Evolutionary conservation across 768 basidiomycete species (phyloP), one percentile per base, ranked within the genome.

Genomic region (Steccherinum ochraceum): DNA sequence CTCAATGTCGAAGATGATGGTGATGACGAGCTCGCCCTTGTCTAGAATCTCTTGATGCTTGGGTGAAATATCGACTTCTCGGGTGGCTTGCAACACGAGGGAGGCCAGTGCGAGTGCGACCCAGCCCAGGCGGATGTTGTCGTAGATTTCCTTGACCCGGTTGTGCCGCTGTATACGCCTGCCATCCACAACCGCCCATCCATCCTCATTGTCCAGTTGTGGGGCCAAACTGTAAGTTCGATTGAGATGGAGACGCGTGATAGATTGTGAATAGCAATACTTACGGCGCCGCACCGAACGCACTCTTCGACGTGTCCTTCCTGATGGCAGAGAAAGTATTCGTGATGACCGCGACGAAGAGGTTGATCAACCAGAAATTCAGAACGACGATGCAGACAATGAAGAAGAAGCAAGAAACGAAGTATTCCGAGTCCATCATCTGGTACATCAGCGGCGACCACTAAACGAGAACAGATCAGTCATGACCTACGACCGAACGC

Each of bases 271-370:
- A 54, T 49, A n/a, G n/a, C 24, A 42, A 5, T n/a, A 73, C 82
- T 46, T 65, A 84, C 83, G 78, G 73, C 3, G 78, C 82, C 24
- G 90, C 90, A 27, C 92, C 93, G 64, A 97, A 98, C 0, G 94
- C 95, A 64, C 89, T 93, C 64, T 86, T 87, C 64, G 84, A 80
- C 2, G 94, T 96, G 60, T 91, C 84, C 3, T 81, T 76, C 27
- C 91, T 75, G 53, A 96, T 96, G 13, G 87, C 89, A 16, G 82
- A 81, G 64, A 98, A 98, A 0, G 90, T 89, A 61, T 92, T 88
- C 24, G 92, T 91, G 55, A 95, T 94, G n/a, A 96, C 93, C 16
- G 94, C 93, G 50, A 96, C 90, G 63, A 94, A 88, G 41, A 96
- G 67, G 64, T 93, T 93, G 73, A 94, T 85, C 52, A 95, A 74